Base-by-base conservation (phyloP, 768 basidiomycete species). In the Coprinopsis cinerea region DNA sequence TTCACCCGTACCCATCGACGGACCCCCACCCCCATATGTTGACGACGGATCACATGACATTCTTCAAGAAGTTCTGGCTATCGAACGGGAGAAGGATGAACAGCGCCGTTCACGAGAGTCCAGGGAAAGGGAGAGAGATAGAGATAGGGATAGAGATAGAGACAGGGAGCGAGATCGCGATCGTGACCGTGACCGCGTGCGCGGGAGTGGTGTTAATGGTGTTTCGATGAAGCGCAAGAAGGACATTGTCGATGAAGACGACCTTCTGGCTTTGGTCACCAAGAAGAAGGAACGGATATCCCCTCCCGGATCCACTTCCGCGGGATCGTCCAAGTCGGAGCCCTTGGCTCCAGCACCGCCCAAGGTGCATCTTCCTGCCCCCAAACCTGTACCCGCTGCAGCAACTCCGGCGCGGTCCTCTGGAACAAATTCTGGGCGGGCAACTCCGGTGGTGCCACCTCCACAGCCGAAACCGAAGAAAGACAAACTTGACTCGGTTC, bases 21-120 rank as follows among this genome's bases (percentile, higher is more conserved):
- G 74, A 15, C 78, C 80, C 2, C 78, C 84, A 1, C 81, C 82
- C 2, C 76, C 83, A 2, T 85, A 85, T 59, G 75, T 83, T 37
- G 86, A 89, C 56, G 87, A 89, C 64, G 87, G 85, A n/a, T 85
- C 83, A 24, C 81, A 86, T 55, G 88, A 91, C 58, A 72, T 91
- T 34, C 67, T 88, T 2, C 85, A 88, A 61, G 88, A 90, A 61
- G 86, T 91, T 17, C 76, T 89, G 47, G 88, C 88, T 6, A 85
- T 89, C 34, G 88, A 90, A 61, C 72, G 77, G 47, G 79, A 83
- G 64, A 78, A 82, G 47, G 78, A 82, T 13, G 48, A 68, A 65
- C 50, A 67, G 70, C 49, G 73, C 65, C 48, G 85, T 85, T 61
- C 75, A 85, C 53, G 85, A 83, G 63, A 9, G 30, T 34, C 9